A percentile compares a stretch with the other conserved stretches of the same genome.
Conservation (phyloP, 2,329 filamentous ascomycete genomes). For the Madurella mycetomatis region DNA sequence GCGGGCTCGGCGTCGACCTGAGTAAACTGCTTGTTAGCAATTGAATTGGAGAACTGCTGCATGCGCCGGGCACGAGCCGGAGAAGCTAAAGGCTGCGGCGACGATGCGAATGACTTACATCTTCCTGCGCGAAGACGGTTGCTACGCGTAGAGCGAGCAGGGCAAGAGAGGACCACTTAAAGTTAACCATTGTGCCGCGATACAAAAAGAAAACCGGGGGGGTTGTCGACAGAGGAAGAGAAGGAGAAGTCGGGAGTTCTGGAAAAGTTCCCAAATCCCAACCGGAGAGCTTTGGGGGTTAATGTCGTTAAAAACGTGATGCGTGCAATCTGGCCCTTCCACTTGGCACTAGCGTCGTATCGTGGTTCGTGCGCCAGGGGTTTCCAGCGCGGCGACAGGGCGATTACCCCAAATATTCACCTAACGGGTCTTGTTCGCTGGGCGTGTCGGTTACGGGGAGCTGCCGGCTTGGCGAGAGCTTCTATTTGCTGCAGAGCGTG, state of each 20-base stretch:
- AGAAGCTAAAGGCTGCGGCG: conserved; percentile 18
- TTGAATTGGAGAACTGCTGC: neutral
- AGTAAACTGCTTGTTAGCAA: conserved; percentile 2
- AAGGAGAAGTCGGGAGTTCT: conserved; percentile 10
- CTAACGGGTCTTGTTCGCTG: conserved; percentile 4
- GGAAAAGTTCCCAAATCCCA: conserved; percentile 12
- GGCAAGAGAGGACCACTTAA: conserved; percentile 67
- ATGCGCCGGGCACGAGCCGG: neutral
- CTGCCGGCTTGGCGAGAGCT: too few relatives aligned
- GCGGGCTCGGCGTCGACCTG: conserved; percentile 24
- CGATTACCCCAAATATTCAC: conserved; percentile 22
- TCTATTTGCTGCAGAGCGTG: too few relatives aligned
- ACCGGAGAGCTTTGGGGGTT: conserved; percentile 11
- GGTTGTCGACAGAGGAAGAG: conserved; percentile 11
- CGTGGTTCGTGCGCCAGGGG: conserved; percentile 6
- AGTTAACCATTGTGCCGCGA: conserved; percentile 60
- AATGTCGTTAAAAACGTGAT: conserved; percentile 18
- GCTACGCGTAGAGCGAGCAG: conserved; percentile 66
- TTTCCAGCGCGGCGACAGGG: neutral
- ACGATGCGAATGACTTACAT: conserved; percentile 45
- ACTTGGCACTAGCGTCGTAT: conserved; percentile 13
- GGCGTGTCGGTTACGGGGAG: too few relatives aligned
- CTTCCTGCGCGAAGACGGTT: conserved; percentile 57
- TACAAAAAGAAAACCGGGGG: conserved; percentile 12
- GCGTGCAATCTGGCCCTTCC: conserved; percentile 29